Conservation (phyloP, 352 stramenopile species). For the Phytopythium delawarense region DNA sequence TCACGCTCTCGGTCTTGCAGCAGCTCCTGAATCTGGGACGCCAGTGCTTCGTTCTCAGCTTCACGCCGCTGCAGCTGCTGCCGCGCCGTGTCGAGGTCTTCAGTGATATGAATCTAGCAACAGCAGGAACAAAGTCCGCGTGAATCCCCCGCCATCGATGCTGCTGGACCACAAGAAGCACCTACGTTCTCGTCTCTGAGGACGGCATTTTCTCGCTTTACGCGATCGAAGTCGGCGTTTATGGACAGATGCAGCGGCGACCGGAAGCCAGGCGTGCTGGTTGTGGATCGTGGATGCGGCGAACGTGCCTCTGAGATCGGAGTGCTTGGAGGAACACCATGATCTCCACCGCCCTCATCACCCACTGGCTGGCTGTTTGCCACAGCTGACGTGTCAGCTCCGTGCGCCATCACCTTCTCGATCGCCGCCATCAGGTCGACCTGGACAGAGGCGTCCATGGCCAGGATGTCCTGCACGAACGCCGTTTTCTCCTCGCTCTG, state of each 20-base stretch:
- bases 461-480: slow-evolving; percentile 67
- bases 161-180: not conserved
- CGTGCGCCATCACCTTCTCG: slow-evolving; percentile 38
- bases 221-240: slow-evolving; percentile 43
- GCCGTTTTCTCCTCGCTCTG: slow-evolving; percentile 47
- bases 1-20: slow-evolving; percentile 44
- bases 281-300: not conserved
- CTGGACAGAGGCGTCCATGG: slow-evolving; percentile 54
- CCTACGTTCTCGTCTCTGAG: slow-evolving; percentile 61
- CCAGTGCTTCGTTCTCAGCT: slow-evolving; percentile 25
- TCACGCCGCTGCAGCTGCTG: slow-evolving; percentile 19
- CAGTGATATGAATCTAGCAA: slow-evolving; percentile 33
- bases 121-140: not conserved
- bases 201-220: slow-evolving; percentile 49
- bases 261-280: not conserved
- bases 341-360: not conserved
- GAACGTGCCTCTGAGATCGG: not conserved
- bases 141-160: not conserved
- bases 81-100: slow-evolving; percentile 21
- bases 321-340: not conserved
- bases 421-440: slow-evolving; percentile 65
- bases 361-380: not conserved
- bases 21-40: slow-evolving; percentile 29
- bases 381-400: slow-evolving; percentile 5
- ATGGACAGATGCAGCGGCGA: slow-evolving; percentile 41